Evolutionary conservation across 805 yeast genomes (phyloP).

Genomic region (Cyberlindnera subsufficiens): DNA sequence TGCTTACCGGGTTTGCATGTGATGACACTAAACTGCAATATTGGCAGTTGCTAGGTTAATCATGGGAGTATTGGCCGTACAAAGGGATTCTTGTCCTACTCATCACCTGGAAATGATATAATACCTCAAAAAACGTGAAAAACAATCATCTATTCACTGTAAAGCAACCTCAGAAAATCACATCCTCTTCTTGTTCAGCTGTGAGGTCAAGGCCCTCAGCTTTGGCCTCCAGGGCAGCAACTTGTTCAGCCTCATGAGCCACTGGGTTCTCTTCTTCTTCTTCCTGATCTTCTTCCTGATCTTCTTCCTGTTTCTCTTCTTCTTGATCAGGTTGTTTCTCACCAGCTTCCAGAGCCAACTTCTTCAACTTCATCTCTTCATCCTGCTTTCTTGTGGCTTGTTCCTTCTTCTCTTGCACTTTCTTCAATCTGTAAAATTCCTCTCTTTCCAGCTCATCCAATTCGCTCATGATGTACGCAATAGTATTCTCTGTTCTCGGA

Average conservation of each 20-base stretch:
- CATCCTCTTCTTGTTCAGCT: constrained; percentile 39
- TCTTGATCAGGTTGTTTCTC: constrained; percentile 9
- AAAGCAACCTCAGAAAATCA: constrained; percentile 30
- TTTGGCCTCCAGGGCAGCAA: constrained; percentile 12
- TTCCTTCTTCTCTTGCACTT: constrained; percentile 43
- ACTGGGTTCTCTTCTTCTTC: constrained; percentile 9
- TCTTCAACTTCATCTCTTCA: constrained; percentile 26
- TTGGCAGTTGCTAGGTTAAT: too few relatives aligned
- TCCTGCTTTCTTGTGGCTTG: constrained; percentile 24
- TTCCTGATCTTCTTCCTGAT: constrained; percentile 11
- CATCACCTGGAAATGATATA: too few relatives aligned
- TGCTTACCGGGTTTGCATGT: too few relatives aligned
- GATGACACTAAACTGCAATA: too few relatives aligned
- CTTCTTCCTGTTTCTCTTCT: constrained; percentile 10
- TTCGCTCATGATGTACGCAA: constrained; percentile 86
- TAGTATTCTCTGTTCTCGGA: constrained; percentile 96
- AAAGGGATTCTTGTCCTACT: too few relatives aligned
- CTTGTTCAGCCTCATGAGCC: constrained; percentile 16
- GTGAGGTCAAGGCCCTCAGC: constrained; percentile 23
- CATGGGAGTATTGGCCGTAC: too few relatives aligned
- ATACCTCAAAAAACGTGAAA: too few relatives aligned
- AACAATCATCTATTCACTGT: too few relatives aligned
- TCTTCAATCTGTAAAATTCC: constrained; percentile 93
- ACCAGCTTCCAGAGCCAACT: constrained; percentile 20
- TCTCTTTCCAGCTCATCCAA: constrained; percentile 97